These are phyloP conservation scores for Monilinia aucupariae DNA, from an alignment of 2,329 filamentous ascomycete species.

Conservation along the genomic window DNA sequence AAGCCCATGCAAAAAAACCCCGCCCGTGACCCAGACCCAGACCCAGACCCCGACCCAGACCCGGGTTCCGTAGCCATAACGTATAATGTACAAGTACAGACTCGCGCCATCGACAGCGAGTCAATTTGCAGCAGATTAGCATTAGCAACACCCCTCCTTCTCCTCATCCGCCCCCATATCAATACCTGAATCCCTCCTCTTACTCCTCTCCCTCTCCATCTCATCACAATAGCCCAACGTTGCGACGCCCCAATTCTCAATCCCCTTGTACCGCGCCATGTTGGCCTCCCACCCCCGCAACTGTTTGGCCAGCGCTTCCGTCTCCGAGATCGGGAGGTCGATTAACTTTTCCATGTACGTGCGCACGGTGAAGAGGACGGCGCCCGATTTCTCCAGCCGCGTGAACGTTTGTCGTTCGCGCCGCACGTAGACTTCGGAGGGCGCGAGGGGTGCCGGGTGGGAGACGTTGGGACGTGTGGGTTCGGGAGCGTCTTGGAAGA, in stretches of 20 bases:
- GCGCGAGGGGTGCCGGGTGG: constrained; percentile 20
- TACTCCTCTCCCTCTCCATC: background rate
- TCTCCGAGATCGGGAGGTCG: constrained; percentile 39
- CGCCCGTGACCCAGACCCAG: too few species aligned
- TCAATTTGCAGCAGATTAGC: background rate
- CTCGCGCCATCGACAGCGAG: too few species aligned
- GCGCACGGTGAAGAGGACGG: constrained; percentile 46
- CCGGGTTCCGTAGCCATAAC: too few species aligned
- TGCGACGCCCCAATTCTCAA: constrained; percentile 38
- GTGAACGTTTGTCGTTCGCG: constrained; percentile 47
- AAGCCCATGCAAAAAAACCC: too few species aligned
- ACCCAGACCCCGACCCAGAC: too few species aligned
- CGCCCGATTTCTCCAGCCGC: constrained; percentile 39
- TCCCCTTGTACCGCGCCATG: constrained; percentile 42
- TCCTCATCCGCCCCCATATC: background rate
- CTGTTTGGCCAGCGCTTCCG: constrained; percentile 40
- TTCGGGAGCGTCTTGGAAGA: constrained; percentile 43
- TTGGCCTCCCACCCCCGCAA: constrained; percentile 42
- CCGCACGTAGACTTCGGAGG: constrained; percentile 42
- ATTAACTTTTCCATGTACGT: constrained; percentile 41
- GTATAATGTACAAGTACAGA: too few species aligned
- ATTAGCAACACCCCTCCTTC: background rate
- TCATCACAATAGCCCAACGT: constrained; percentile 23
- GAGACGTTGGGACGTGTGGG: constrained; percentile 31
- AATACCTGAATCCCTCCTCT: background rate